These are phyloP conservation scores for Haplosporangium sp. DNA, from an alignment of 371 early-diverging fungal species.

Conservation along the genomic window DNA sequence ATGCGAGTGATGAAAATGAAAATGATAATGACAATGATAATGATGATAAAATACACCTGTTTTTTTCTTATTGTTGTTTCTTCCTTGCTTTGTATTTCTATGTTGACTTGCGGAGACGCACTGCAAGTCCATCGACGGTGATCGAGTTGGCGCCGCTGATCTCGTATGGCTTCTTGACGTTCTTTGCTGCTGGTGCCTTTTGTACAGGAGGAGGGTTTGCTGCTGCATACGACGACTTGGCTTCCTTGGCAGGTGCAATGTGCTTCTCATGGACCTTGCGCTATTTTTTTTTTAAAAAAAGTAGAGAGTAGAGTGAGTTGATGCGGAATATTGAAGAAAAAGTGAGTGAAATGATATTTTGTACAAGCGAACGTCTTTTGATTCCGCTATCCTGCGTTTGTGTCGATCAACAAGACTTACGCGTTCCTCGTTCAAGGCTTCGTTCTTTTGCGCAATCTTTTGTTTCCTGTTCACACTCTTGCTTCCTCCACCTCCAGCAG, in stretches of 20 bases:
- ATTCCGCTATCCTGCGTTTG: too few relatives aligned
- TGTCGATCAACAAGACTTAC: constrained; percentile 56
- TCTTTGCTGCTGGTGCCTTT: constrained; percentile 39
- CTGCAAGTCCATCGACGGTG: constrained; percentile 33
- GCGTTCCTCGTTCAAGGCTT: constrained; percentile 74
- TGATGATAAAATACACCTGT: background rate
- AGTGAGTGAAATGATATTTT: too few relatives aligned
- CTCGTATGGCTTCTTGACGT: constrained; percentile 38
- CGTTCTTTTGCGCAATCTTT: constrained; percentile 74
- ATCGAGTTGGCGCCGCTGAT: constrained; percentile 49
- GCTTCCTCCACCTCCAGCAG: constrained; percentile 86
- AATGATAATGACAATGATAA: background rate
- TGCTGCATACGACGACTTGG: constrained; percentile 53
- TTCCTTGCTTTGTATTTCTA: constrained; percentile 12
- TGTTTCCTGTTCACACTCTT: constrained; percentile 71
- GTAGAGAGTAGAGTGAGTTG: too few relatives aligned
- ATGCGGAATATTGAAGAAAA: background rate
- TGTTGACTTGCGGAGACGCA: constrained; percentile 44
- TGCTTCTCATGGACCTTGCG: constrained; percentile 55
- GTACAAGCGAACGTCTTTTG: too few relatives aligned
- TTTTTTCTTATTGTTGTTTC: background rate
- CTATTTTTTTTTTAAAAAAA: constrained; percentile 17
- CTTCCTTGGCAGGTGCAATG: constrained; percentile 53
- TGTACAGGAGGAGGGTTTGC: constrained; percentile 38
- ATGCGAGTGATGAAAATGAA: background rate